Evolutionary conservation across 148 eudicot species (phyloP).

Genomic region (Nyssa sinensis): DNA sequence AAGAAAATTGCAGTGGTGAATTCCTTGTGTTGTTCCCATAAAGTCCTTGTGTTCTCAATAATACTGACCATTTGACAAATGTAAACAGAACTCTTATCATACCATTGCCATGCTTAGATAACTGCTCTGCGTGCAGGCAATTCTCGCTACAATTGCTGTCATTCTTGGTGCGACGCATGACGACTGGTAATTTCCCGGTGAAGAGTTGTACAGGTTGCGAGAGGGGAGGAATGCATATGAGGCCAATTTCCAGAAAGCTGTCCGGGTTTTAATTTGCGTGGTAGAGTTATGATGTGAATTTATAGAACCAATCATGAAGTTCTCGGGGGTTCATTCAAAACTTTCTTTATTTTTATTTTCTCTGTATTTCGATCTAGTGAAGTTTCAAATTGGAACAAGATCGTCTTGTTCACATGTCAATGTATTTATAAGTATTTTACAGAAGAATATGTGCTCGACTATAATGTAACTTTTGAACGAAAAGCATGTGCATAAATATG

Average conservation of each 20-base stretch:
- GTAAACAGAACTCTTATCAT: neutral
- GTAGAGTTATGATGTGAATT: neutral
- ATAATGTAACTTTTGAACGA: too few species aligned
- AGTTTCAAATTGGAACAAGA: neutral
- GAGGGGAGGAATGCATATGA: constrained; percentile 2
- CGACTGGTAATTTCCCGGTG: constrained; percentile 27
- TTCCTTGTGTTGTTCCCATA: neutral
- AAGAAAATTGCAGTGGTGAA: neutral
- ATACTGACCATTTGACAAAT: too few species aligned
- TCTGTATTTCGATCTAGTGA: neutral
- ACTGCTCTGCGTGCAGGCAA: constrained; percentile 43
- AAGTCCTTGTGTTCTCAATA: too few species aligned
- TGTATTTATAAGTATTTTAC: too few species aligned
- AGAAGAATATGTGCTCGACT: too few species aligned
- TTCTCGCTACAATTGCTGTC: constrained; percentile 45
- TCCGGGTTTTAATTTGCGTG: neutral
- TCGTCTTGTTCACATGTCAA: neutral
- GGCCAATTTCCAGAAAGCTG: neutral
- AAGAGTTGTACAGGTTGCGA: neutral
- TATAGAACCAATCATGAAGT: neutral
- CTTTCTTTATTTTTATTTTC: too few species aligned
- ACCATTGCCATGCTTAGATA: too few species aligned
- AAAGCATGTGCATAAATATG: too few species aligned
- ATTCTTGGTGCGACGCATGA: constrained; percentile 32
- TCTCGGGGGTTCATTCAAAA: neutral